Conservation (phyloP, 768 basidiomycete genomes). For the Lepiota venenata region DNA sequence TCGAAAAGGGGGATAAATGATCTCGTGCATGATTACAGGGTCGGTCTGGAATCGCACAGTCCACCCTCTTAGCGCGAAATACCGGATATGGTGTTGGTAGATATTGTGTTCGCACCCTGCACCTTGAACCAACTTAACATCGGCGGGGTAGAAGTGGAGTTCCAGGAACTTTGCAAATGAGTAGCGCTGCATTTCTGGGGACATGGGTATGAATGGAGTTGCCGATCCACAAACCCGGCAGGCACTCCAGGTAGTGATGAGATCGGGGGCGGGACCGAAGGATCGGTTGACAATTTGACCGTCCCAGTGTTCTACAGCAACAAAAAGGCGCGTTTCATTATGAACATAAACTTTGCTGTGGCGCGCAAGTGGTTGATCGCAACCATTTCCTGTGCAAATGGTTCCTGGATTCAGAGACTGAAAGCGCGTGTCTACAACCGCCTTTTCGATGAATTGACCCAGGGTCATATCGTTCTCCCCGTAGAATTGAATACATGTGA, state of each 20-base stretch:
- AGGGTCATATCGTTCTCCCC: conserved; percentile 91
- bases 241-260: conserved; percentile 88
- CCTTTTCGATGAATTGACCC: conserved; percentile 88
- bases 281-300: conserved; percentile 64
- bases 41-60: conserved; percentile 89
- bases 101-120: conserved; percentile 94
- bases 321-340: conserved; percentile 75
- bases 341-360: conserved; percentile 94
- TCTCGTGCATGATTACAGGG: conserved; percentile 76
- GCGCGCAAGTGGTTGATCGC: conserved; percentile 72
- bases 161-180: conserved; percentile 97
- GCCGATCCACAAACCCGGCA: conserved; percentile 78
- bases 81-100: conserved; percentile 89
- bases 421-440: conserved; percentile 62
- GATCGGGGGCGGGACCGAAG: conserved; percentile 59
- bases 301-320: conserved; percentile 89
- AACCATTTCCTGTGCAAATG: conserved; percentile 80
- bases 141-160: conserved; percentile 91
- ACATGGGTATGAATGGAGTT: conserved; percentile 85
- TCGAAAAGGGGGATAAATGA: conserved; percentile 85
- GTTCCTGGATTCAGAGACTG: conserved; percentile 74
- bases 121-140: conserved; percentile 80
- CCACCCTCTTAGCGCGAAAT: conserved; percentile 81
- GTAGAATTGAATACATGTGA: conserved; percentile 84
- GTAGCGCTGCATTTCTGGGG: conserved; percentile 89